Evolutionary conservation across 768 basidiomycete genomes (phyloP).

Genomic region (Suillus ampliporus): DNA sequence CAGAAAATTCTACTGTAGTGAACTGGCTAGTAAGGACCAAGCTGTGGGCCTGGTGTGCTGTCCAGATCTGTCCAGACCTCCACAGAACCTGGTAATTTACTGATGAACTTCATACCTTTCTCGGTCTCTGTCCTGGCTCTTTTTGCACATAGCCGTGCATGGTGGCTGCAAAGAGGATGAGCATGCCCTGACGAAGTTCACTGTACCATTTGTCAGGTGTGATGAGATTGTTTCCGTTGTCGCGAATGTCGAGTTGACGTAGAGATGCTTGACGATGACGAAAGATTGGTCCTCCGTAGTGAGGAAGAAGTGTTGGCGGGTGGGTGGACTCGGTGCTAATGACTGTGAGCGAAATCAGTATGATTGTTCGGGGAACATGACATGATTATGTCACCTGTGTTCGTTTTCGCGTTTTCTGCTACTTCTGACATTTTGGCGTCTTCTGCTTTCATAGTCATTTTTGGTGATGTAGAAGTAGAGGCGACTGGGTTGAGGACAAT

Average conservation of each 20-base stretch:
- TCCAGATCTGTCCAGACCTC: too few relatives aligned
- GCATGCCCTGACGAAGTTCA: not conserved
- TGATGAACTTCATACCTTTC: not conserved
- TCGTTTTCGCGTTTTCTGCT: too few relatives aligned
- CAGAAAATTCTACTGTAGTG: too few relatives aligned
- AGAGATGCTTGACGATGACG: not conserved
- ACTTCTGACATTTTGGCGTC: too few relatives aligned
- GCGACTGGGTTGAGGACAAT: not conserved
- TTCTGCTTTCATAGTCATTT: not conserved
- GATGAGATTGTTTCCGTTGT: not conserved
- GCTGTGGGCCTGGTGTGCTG: too few relatives aligned
- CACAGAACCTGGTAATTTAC: too few relatives aligned
- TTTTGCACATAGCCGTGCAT: not conserved
- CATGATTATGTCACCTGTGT: too few relatives aligned
- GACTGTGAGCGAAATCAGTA: not conserved
- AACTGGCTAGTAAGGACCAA: too few relatives aligned
- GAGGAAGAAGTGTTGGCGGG: not conserved
- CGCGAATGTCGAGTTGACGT: not conserved
- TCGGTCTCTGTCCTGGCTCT: not conserved
- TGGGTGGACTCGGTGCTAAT: not conserved
- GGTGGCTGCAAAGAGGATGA: not conserved
- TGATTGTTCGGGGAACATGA: not conserved
- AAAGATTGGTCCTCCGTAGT: not conserved
- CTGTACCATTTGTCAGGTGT: not conserved
- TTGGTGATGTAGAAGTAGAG: not conserved